Evolutionary conservation across 768 basidiomycete species (phyloP), one percentile per base, ranked within the genome.

Genomic region (Leucogyrophana mollusca): DNA sequence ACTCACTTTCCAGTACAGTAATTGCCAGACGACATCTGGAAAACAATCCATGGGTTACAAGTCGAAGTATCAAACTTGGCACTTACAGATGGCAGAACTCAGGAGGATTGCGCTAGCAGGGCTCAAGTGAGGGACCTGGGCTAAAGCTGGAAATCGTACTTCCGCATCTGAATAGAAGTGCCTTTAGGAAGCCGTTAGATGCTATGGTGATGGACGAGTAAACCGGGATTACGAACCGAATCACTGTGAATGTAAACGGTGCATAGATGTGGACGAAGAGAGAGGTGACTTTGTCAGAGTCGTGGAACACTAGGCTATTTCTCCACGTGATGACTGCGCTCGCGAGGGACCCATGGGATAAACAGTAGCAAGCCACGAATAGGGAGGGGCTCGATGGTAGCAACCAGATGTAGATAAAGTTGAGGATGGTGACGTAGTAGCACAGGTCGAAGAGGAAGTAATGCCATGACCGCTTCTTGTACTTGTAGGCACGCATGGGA

Each of bases 281-380:
- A 9, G 89, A 92, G 14, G 90, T 97, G 60, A 97, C 90, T 67
- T 98, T 98, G 65, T 99, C 96, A 45, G 83, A 78, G 58, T 95
- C 94, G 59, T 99, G 96, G 71, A 99, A 99, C 3, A 99, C 96
- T 18, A 99, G 82, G 54, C 91, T 94, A 60, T 99, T 99, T 50
- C 96, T 79, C 96, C 96, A 99, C 9, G 95, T 97, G 55, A 97
- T 90, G 40, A 98, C 94, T 0, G 95, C 94, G 42, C 89, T 91
- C 0, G 91, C 94, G 24, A 96, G 78, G 0, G 89, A 80, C 0
- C 94, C 96, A 61, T 96, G 86, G 0, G 92, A 89, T 20, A 98
- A 77, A 54, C 90, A 90, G 59, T 96, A 98, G 59, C 91, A 94
- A 4, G 94, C 90, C 40, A 91, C 80, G 67, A 95, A 97, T 14